Base-by-base conservation (phyloP, 164 flowering plant species). In the Berberis vulgaris region DNA sequence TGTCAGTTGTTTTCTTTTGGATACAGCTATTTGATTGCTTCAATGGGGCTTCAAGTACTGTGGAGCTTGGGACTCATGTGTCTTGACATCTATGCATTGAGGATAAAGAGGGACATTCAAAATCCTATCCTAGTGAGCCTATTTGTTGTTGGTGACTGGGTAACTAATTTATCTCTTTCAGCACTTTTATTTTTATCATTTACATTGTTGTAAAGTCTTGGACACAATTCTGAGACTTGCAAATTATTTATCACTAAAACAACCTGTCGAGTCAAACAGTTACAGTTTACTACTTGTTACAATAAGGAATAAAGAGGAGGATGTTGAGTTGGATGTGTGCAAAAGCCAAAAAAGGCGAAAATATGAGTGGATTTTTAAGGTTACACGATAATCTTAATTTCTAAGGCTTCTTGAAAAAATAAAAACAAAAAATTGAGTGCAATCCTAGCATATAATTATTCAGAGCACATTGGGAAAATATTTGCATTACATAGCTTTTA, bases 31-130 rank as follows among this genome's bases (percentile, higher is more conserved):
- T 81, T 89, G 76, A 77, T 86, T 76, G 96, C 90, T 67, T 85
- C 96, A 61, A 86, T 86, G 90, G 96, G 90, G 41, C 87, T 89
- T 72, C 90, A 86, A 77, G 77, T 81, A 55, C 69, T 89, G 40
- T 89, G 96, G 96, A 89, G 96, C 82, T 77, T 82, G 67, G 96
- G 96, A 71, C 86, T 89, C 59, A 85, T 86, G 2, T 86, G 86
- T 72, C 90, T 89, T 66, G 92, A 86, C 75, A 57, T 77, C 43
- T 82, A 82, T 80, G 90, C 92, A 63, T 69, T 88, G 72, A 77
- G 74, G 74, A 77, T 71, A 58, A 84, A 80, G 69, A 78, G 81
- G 74, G 87, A 86, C 67, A 84, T 86, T 59, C 90, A 74, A 58
- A 89, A 80, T 70, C 83, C 89, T 39, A 78, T 81, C 62, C 67